A percentile compares a stretch with the other conserved stretches of the same genome.
These are phyloP conservation scores for Ophiostoma ulmi DNA, from an alignment of 2,329 filamentous ascomycete species.

Conservation along the genomic window DNA sequence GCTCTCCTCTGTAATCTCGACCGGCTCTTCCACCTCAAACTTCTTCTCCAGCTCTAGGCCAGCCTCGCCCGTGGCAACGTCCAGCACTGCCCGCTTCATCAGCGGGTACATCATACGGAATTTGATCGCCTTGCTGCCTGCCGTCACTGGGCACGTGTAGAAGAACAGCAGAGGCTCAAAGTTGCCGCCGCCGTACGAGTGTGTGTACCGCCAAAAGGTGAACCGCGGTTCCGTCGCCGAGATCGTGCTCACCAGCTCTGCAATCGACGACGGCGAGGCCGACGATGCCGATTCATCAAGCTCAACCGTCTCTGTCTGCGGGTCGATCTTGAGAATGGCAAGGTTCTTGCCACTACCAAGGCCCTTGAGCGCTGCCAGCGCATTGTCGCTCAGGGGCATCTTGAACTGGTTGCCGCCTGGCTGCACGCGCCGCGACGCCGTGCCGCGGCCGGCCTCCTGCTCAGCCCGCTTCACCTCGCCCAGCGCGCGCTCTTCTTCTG, in stretches of 20 bases:
- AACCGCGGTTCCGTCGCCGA: constrained; percentile 67
- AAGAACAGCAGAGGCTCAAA: constrained; percentile 67
- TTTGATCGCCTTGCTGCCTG: constrained; percentile 65
- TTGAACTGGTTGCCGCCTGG: constrained; percentile 49
- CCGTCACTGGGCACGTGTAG: constrained; percentile 69
- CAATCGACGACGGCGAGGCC: constrained; percentile 47
- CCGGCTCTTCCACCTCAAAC: constrained; percentile 62
- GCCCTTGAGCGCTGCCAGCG: constrained; percentile 57
- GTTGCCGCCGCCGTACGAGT: constrained; percentile 50
- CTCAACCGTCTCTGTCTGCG: constrained; percentile 62
- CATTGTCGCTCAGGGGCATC: constrained; percentile 58
- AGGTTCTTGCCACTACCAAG: constrained; percentile 50
- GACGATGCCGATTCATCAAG: constrained; percentile 49
- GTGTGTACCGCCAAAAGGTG: constrained; percentile 66
- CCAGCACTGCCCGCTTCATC: constrained; percentile 62
- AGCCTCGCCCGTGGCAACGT: constrained; percentile 60
- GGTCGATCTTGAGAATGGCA: constrained; percentile 60
- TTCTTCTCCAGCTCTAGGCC: constrained; percentile 64
- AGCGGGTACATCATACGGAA: constrained; percentile 79
- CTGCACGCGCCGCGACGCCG: constrained; percentile 54
- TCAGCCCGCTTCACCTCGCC: constrained; percentile 71
- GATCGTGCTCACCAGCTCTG: constrained; percentile 56
- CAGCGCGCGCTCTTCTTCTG: constrained; percentile 68
- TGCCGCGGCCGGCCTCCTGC: constrained; percentile 67
- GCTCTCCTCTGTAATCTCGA: constrained; percentile 63